Percentiles rank a stretch among this genome's conserved stretches.
Conservation (phyloP, 345 rosid species). For the Salix exigua region DNA sequence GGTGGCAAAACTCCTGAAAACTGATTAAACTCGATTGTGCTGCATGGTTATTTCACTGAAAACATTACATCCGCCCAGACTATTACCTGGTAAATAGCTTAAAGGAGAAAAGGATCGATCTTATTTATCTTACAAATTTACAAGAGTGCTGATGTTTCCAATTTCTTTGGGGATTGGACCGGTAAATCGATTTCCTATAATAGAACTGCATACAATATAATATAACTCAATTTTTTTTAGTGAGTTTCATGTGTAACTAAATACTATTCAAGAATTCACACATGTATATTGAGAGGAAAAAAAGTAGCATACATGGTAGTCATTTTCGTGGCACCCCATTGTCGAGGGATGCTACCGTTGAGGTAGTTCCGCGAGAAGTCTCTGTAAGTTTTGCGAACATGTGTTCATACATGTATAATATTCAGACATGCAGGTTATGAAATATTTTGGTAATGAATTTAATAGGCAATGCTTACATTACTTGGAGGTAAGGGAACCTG, state of each 20-base stretch:
- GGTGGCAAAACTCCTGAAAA: conserved; percentile 34
- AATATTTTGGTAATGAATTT: too few species aligned
- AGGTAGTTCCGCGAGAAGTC: conserved; percentile 13
- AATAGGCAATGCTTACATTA: too few species aligned
- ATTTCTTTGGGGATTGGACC: conserved; percentile 42
- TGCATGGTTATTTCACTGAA: not conserved
- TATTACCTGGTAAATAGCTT: not conserved
- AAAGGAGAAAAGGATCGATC: not conserved
- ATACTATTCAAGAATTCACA: too few species aligned
- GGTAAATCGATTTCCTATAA: conserved; percentile 43
- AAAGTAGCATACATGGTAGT: too few species aligned
- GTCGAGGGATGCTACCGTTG: conserved; percentile 4
- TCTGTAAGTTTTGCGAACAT: not conserved
- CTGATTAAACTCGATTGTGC: conserved; percentile 22
- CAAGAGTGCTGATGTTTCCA: too few species aligned
- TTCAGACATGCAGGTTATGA: too few species aligned
- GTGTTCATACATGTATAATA: too few species aligned
- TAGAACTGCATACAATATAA: conserved; percentile 20
- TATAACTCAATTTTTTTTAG: not conserved
- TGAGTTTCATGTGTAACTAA: too few species aligned
- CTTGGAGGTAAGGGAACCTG: too few species aligned
- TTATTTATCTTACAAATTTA: too few species aligned
- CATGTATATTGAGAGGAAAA: too few species aligned
- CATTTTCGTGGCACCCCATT: conserved; percentile 12
- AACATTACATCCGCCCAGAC: not conserved